A percentile compares a stretch with the other conserved stretches of the same genome.
These are phyloP conservation scores for Raphanus raphanistrum DNA, from an alignment of 345 rosid genomes.

Conservation along the genomic window DNA sequence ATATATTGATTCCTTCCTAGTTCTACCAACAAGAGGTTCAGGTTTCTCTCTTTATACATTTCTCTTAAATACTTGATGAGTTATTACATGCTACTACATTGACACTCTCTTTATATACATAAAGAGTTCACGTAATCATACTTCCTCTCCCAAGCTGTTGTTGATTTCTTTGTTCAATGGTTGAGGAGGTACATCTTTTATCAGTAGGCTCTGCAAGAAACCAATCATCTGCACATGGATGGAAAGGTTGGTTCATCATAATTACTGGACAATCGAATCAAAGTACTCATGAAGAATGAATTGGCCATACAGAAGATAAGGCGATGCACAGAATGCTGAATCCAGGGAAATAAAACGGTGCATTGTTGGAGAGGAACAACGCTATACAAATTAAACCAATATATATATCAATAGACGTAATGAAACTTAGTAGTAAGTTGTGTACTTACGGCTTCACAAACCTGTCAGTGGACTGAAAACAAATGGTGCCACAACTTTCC, in stretches of 20 bases:
- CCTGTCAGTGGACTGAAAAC: constrained; percentile 90
- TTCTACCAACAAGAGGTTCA: too few species aligned
- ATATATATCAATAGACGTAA: neutral
- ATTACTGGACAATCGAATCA: neutral
- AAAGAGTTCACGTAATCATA: constrained; percentile 7
- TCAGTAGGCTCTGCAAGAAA: constrained; percentile 67
- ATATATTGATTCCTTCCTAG: too few species aligned
- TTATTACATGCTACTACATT: neutral
- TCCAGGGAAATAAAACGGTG: constrained; percentile 88
- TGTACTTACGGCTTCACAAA: constrained; percentile 5
- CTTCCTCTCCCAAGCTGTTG: constrained; percentile 7
- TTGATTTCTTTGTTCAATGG: constrained; percentile 25
- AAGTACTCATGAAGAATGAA: neutral
- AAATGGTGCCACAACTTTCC: constrained; percentile 71
- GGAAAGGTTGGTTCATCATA: neutral
- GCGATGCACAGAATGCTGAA: constrained; percentile 73
- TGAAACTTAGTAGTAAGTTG: neutral
- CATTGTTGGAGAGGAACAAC: constrained; percentile 66
- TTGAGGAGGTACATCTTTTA: constrained; percentile 38
- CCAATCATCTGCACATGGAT: constrained; percentile 58
- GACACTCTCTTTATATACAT: neutral
- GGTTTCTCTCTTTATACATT: neutral
- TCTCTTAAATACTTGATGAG: neutral
- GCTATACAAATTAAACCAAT: constrained; percentile 47
- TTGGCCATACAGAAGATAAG: constrained; percentile 49